These are phyloP conservation scores for Cyamopsis tetragonoloba DNA, from an alignment of 306 rosid genomes.

Conservation along the genomic window DNA sequence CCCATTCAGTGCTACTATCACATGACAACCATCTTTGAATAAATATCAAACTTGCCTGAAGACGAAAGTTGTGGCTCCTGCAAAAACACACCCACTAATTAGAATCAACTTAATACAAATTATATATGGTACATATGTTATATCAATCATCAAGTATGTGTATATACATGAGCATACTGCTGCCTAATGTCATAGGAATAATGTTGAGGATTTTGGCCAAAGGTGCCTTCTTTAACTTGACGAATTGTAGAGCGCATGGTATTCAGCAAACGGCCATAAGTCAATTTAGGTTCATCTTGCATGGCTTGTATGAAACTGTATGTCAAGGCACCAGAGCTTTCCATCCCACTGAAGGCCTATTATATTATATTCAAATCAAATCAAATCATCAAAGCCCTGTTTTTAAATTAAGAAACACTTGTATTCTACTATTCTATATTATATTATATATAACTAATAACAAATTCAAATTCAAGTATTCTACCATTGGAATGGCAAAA, in stretches of 20 bases:
- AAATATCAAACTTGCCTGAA: slow-evolving; percentile 44
- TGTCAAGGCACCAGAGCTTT: slow-evolving; percentile 58
- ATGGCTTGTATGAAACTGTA: slow-evolving; percentile 56
- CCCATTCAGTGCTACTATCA: background rate
- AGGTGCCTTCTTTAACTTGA: slow-evolving; percentile 38
- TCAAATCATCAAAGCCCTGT: background rate
- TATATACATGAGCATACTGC: slow-evolving; percentile 40
- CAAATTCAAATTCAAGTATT: no score
- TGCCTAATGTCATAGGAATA: slow-evolving; percentile 5
- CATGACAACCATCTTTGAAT: slow-evolving; percentile 28
- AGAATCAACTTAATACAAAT: slow-evolving; percentile 12
- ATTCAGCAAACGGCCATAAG: slow-evolving; percentile 46
- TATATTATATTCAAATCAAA: no score
- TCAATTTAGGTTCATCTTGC: slow-evolving; percentile 43
- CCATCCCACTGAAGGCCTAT: slow-evolving; percentile 50
- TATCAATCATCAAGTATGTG: no score
- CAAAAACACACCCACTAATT: slow-evolving; percentile 13
- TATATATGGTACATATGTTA: background rate
- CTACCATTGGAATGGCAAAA: background rate
- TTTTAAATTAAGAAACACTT: no score
- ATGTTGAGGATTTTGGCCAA: slow-evolving; percentile 19
- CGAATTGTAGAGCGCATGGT: slow-evolving; percentile 46
- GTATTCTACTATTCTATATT: no score
- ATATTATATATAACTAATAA: no score
- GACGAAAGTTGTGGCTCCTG: slow-evolving; percentile 61